Evolutionary conservation across 371 early-diverging fungal genomes (phyloP), one percentile per base, ranked within the genome.

Genomic region (Mortierella sp.): DNA sequence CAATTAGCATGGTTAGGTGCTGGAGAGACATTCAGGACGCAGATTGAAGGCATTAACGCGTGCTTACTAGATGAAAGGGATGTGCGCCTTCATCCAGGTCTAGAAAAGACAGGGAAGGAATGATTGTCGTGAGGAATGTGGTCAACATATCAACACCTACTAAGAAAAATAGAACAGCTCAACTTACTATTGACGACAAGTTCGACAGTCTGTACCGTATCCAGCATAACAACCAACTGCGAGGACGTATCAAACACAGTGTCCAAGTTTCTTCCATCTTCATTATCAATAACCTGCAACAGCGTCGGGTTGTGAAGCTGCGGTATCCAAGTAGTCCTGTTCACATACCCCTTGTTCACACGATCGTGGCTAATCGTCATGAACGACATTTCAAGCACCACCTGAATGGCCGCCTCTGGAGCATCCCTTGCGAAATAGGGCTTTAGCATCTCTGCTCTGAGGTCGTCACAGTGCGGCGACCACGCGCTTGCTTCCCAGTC

Each of bases 41-140:
- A n/a, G n/a, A n/a, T n/a, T 50, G 14, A 16, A 16, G 13, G 43
- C 6, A 50, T 16, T 34, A 26, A 69, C 9, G 13, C 16, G 11
- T 43, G 26, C 54, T 43, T 53, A 75, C 76, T 44, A 75, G 40
- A 44, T 75, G 76, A 19, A 75, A 75, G 16, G 76, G 76, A 54
- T 75, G 76, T 3, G 69, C 69, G 4, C 76, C 76, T 28, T 75
- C 76, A 43, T 75, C 76, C 13, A 69, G 54, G n/a, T 75, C 76
- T 75, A 53, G 10, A 51, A 40, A 73, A 34, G 44, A 19, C 16
- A 1, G 19, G 34, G 16, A 54, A 16, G 50, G 8, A 9, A 50
- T 16, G 50, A 9, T 50, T 16, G 50, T 50, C 3, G 13, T 50
- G 3, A 50, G 50, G 13, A 11, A 13, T 46, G 46, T 5, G 8